These are phyloP conservation scores for Parachaetomium inaequale DNA, from an alignment of 495 filamentous ascomycete species.

Conservation along the genomic window DNA sequence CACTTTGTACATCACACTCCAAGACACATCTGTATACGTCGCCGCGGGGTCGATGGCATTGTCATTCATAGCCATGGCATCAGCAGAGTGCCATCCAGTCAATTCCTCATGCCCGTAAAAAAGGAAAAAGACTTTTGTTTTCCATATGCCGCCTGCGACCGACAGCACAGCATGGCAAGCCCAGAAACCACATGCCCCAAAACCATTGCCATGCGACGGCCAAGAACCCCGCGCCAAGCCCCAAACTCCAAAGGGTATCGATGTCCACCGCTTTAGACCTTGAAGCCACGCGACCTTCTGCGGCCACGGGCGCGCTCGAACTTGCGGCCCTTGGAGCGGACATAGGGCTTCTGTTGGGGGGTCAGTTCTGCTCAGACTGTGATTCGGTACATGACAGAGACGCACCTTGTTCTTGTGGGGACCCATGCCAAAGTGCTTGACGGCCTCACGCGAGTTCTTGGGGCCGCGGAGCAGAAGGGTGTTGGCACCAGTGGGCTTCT, in stretches of 20 bases:
- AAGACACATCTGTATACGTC: background rate
- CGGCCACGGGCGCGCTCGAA: slow-evolving; percentile 98
- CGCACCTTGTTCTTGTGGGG: slow-evolving; percentile 94
- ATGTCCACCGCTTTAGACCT: slow-evolving; percentile 66
- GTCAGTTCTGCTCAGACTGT: slow-evolving; percentile 30
- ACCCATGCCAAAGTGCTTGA: slow-evolving; percentile 98
- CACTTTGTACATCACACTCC: background rate
- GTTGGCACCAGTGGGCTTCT: slow-evolving; percentile 89
- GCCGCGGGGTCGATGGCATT: slow-evolving; percentile 18
- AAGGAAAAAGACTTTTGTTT: slow-evolving; percentile 15
- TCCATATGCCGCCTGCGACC: slow-evolving; percentile 4
- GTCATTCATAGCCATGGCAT: slow-evolving; percentile 15
- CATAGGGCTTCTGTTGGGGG: slow-evolving; percentile 75
- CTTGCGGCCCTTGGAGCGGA: slow-evolving; percentile 97
- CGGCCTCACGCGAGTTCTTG: slow-evolving; percentile 93
- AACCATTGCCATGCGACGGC: slow-evolving; percentile 20
- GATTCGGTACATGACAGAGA: slow-evolving; percentile 17
- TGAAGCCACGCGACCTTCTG: slow-evolving; percentile 95
- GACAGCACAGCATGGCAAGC: slow-evolving; percentile 10
- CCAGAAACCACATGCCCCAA: slow-evolving; percentile 16
- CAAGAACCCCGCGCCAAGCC: slow-evolving; percentile 16
- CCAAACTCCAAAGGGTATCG: slow-evolving; percentile 26
- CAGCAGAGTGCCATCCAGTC: slow-evolving; percentile 11
- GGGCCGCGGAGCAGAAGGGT: slow-evolving; percentile 92
- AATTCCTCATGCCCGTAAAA: slow-evolving; percentile 16